Base-by-base conservation (phyloP, 2,329 filamentous ascomycete species). In the Fusarium temperatum region DNA sequence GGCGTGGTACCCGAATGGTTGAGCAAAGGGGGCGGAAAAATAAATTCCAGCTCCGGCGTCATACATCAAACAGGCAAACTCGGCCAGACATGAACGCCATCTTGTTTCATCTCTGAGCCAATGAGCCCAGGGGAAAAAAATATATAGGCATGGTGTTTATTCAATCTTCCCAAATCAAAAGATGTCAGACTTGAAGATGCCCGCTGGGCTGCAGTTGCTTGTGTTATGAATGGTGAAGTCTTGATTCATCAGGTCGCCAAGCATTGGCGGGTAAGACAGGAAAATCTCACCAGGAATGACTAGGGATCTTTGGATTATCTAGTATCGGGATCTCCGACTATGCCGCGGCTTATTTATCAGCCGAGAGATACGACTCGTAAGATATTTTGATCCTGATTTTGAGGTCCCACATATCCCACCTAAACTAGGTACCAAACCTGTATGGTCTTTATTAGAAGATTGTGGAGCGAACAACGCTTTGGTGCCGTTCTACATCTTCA, bases 31-130 rank as follows among this genome's bases (percentile, higher is more conserved):
- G 58, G 24, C 58, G 58, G 58, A 62, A 56, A 62, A 62, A 57
- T 56, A 32, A 62, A 36, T 41, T 35, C 58, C 47, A 61, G 58
- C 58, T 56, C 58, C 58, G 54, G 39, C 22, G 30, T 55, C 15
- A 41, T 41, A 55, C 51, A 41, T 35, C 15, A 17, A 35, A 55
- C 11, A 13, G 8, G 44, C 20, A 38, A n/a, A n/a, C 56, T 36
- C 22, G n/a, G 17, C 20, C 42, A n/a, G 56, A 28, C 9, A 5
- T 24, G 22, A 11, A 22, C 13, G 35, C 20, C 7, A 6, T 53
- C 18, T 20, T 12, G 32, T 53, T 36, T 53, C n/a, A 26, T 53
- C 17, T 36, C n/a, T 9, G n/a, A 12, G 32, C 32, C 9, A 36
- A 22, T 26, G 13, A 20, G 20, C 13, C 15, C 20, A 3, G 8